Conservation (phyloP, 441 rosid species). For the Lepidium campestre region DNA sequence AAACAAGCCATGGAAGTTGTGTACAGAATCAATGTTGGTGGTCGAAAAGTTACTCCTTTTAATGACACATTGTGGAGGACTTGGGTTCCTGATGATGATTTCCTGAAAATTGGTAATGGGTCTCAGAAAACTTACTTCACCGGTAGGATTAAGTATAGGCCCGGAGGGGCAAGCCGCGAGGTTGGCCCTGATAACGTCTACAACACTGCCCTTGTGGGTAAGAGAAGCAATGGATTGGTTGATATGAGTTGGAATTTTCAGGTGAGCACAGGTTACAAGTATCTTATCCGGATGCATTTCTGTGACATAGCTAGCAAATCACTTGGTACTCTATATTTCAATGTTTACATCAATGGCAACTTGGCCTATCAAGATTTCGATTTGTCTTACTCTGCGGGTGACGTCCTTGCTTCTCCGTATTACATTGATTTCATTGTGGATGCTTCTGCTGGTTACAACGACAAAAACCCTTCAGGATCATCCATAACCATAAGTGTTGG, state of each 20-base stretch:
- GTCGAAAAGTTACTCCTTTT: slow-evolving; percentile 68
- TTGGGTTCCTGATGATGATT: slow-evolving; percentile 81
- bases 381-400: slow-evolving; percentile 50
- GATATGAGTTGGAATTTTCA: slow-evolving; percentile 74
- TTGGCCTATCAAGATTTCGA: slow-evolving; percentile 65
- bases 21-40: slow-evolving; percentile 82
- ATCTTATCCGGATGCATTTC: slow-evolving; percentile 81
- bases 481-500: slow-evolving; percentile 53
- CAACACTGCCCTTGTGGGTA: slow-evolving; percentile 54
- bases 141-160: slow-evolving; percentile 46
- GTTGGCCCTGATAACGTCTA: slow-evolving; percentile 77
- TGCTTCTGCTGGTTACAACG: slow-evolving; percentile 8
- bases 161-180: slow-evolving; percentile 71
- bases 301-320: slow-evolving; percentile 75
- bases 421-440: slow-evolving; percentile 65
- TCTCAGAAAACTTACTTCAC: slow-evolving; percentile 34
- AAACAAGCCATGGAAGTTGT: slow-evolving; percentile 60
- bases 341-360: slow-evolving; percentile 59
- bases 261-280: slow-evolving; percentile 30
- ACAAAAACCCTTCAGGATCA: slow-evolving; percentile 27
- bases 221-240: slow-evolving; percentile 21
- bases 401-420: slow-evolving; percentile 61
- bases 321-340: slow-evolving; percentile 61
- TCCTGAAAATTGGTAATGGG: slow-evolving; percentile 49
- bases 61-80: slow-evolving; percentile 89